Evolutionary conservation across 345 rosid species (phyloP), one percentile per base, ranked within the genome.

Genomic region (Luvunga scandens): DNA sequence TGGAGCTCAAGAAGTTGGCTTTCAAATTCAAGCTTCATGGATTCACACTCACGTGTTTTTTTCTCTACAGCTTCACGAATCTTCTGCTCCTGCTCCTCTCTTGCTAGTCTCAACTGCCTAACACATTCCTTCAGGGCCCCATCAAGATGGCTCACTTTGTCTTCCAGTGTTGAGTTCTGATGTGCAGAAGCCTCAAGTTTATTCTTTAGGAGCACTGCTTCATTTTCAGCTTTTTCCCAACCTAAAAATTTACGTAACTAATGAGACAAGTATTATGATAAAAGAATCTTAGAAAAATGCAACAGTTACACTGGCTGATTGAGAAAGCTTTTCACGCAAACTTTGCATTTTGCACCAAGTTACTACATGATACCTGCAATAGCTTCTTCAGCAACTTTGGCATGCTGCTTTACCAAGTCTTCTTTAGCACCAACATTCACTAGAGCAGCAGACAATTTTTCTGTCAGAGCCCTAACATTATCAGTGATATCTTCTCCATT

Each of bases 331-430:
- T 60, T 76, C 25, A 2, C 7, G 0, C 9, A 64, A 64, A 22
- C 13, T 39, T 50, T 24, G 61, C 68, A 42, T 27, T 75, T 28
- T 22, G 18, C 55, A 31, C n/a, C 24, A 31, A 61, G 24, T 66
- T 75, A 60, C 64, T 27, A 36, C 72, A 30, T 34, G 42, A 69
- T 89, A 95, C 98, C 99, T 75, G 96, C 92, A 61, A 95, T 92
- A 71, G 99, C 99, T 90, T 95, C 99, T 86, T 95, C 99, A 0
- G 99, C 98, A 75, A 95, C 98, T 89, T 92, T 95, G 48, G 87
- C 89, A 77, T 95, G 98, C 78, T 95, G 99, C 79, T 92, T 92
- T 71, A 92, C 94, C 77, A 95, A 75, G 71, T 93, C 93, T 79
- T 95, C 99, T 84, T 95, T 95, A 75, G 93, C 97, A 78, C 92